These are phyloP conservation scores for Cercospora zeina DNA, from an alignment of 2,329 filamentous ascomycete genomes.

Conservation along the genomic window DNA sequence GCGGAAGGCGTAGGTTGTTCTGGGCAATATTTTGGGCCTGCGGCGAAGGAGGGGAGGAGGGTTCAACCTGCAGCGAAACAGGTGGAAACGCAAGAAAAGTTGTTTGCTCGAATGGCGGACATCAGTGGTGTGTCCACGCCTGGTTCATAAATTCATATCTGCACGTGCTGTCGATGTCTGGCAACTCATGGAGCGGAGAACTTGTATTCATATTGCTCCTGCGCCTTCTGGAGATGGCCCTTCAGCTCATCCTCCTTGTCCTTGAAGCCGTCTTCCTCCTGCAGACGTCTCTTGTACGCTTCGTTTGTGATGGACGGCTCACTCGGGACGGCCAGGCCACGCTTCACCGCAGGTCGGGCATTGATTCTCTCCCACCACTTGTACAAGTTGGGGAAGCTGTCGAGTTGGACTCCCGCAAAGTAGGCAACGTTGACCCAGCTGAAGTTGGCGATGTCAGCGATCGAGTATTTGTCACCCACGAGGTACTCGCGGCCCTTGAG, in stretches of 20 bases:
- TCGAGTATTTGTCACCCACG: slow-evolving; percentile 50
- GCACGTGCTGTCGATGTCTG: neutral
- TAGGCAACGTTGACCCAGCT: slow-evolving; percentile 47
- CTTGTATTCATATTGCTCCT: slow-evolving; percentile 51
- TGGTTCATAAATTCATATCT: neutral
- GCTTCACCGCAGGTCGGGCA: slow-evolving; percentile 47
- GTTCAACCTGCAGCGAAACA: slow-evolving; percentile 8
- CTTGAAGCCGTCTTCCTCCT: slow-evolving; percentile 52
- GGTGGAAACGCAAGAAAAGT: slow-evolving; percentile 11
- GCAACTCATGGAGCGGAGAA: slow-evolving; percentile 36
- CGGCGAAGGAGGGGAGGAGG: slow-evolving; percentile 11
- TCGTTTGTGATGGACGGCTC: slow-evolving; percentile 47
- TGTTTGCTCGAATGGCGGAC: slow-evolving; percentile 13
- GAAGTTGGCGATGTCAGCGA: slow-evolving; percentile 51
- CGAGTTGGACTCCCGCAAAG: slow-evolving; percentile 46
- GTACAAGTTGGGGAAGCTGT: slow-evolving; percentile 47
- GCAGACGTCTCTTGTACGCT: slow-evolving; percentile 45
- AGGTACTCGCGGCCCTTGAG: slow-evolving; percentile 47
- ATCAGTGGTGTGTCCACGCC: slow-evolving; percentile 5
- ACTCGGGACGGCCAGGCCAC: slow-evolving; percentile 42
- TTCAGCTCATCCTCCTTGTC: slow-evolving; percentile 47
- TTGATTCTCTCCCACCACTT: slow-evolving; percentile 49
- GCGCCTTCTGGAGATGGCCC: slow-evolving; percentile 44
- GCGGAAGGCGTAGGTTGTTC: slow-evolving; percentile 14
- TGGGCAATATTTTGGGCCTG: slow-evolving; percentile 18